A percentile compares a stretch with the other conserved stretches of the same genome.
These are phyloP conservation scores for Dorcoceras hygrometricum DNA, from an alignment of 257 asterid species.

Conservation along the genomic window DNA sequence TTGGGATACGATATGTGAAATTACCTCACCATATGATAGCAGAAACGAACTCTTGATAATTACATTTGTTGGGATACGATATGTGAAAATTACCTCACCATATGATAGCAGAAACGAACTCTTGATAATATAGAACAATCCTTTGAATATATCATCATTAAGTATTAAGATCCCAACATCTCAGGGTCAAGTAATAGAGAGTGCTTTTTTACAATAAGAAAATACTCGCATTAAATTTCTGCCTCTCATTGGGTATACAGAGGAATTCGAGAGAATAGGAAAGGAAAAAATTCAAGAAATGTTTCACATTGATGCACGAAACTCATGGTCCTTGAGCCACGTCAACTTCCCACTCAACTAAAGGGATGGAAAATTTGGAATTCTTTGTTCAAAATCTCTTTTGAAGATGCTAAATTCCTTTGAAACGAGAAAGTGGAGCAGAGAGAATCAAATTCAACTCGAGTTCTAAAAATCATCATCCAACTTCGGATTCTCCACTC, in stretches of 20 bases:
- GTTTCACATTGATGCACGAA: slow-evolving; percentile 17
- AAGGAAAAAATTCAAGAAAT: background rate
- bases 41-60: background rate
- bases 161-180: slow-evolving; percentile 11
- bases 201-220: slow-evolving; percentile 2
- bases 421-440: slow-evolving; percentile 37
- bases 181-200: slow-evolving; percentile 17
- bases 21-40: too few relatives aligned
- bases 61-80: too few relatives aligned
- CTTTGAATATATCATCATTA: slow-evolving; percentile 21
- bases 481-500: slow-evolving; percentile 29
- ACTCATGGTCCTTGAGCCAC: background rate
- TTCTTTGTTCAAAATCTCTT: slow-evolving; percentile 24
- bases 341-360: slow-evolving; percentile 21
- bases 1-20: too few relatives aligned
- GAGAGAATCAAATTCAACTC: slow-evolving; percentile 16
- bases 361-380: slow-evolving; percentile 24
- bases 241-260: slow-evolving; percentile 37
- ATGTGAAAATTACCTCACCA: too few relatives aligned
- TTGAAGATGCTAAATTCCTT: slow-evolving; percentile 31
- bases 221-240: slow-evolving; percentile 25
- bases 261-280: slow-evolving; percentile 24
- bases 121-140: slow-evolving; percentile 13
- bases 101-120: too few relatives aligned
- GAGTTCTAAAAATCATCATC: slow-evolving; percentile 27